These are phyloP conservation scores for Candida ponderosae DNA, from an alignment of 805 yeast species.

Conservation along the genomic window DNA sequence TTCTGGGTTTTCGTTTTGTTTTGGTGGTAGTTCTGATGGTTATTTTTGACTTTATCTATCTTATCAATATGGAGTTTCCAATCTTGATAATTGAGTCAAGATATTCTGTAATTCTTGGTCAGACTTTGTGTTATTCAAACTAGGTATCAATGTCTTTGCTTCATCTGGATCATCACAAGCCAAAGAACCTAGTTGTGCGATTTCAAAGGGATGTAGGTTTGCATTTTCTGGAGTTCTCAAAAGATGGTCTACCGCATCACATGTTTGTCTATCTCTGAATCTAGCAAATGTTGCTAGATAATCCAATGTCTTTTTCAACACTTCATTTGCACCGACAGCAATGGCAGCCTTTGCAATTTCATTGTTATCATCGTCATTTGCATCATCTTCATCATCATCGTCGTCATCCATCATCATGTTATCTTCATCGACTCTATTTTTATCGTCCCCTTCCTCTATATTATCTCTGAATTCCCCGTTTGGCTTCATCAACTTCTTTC, in stretches of 20 bases:
- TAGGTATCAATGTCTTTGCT: conserved; percentile 90
- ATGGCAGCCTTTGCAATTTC: conserved; percentile 33
- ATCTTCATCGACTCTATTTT: conserved; percentile 8
- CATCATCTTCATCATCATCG: conserved; percentile 16
- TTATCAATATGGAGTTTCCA: conserved; percentile 37
- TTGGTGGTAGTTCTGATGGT: too few relatives aligned
- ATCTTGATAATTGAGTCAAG: conserved; percentile 75
- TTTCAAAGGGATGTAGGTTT: conserved; percentile 88
- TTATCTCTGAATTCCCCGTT: conserved; percentile 26
- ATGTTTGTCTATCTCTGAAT: conserved; percentile 87
- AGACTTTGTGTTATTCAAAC: conserved; percentile 70
- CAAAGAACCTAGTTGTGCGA: conserved; percentile 81
- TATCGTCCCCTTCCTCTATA: conserved; percentile 24
- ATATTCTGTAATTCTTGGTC: conserved; percentile 84
- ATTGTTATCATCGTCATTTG: conserved; percentile 23
- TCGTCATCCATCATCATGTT: conserved; percentile 25
- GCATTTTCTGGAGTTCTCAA: conserved; percentile 66
- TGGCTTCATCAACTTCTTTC: conserved; percentile 46
- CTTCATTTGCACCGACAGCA: conserved; percentile 78
- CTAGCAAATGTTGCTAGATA: conserved; percentile 80
- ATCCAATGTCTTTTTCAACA: conserved; percentile 85
- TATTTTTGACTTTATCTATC: too few relatives aligned
- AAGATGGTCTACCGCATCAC: conserved; percentile 86
- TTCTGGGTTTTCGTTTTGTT: too few relatives aligned
- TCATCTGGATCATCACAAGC: conserved; percentile 97